Evolutionary conservation across 768 basidiomycete genomes (phyloP), one percentile per base, ranked within the genome.

Genomic region (Tephrocybe sp.): DNA sequence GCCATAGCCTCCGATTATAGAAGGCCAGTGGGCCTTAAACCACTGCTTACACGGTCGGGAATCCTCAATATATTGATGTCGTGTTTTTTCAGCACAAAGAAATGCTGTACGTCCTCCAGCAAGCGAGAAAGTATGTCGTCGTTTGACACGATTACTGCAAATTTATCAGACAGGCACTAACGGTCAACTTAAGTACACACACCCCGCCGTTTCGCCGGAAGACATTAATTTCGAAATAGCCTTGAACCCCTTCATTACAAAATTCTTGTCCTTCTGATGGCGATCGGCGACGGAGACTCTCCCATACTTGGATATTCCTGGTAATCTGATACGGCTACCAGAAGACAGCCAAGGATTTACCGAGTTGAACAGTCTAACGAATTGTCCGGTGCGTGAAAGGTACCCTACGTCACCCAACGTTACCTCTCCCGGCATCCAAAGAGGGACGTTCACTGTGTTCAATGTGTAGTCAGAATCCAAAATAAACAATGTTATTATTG

Each of bases 141-240:
- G 20, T 17, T 48, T 51, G 26, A 44, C 14, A 26, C 21, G 8
- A n/a, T 48, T 36, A n/a, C 45, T 53, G 30, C 14, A 41, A 28
- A 2, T 4, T 44, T 43, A 32, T 47, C 45, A 25, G 34, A 17
- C n/a, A 9, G 18, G 41, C 26, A 18, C 14, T 17, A 2, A 9
- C 33, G 26, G 11, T 12, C 15, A 37, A 26, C 12, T 26, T 15
- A 0, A 23, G 21, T n/a, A n/a, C 18, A 46, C 49, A 30, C 37
- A 55, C 54, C n/a, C 33, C 11, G 18, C 26, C 32, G 30, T 17
- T 32, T 46, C 45, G 6, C 38, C 39, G 3, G 54, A n/a, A 23
- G 49, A 51, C 15, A 51, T 44, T 4, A 55, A n/a, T 42, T 44
- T 51, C 4, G 54, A 56, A 11, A 56, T 51, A n/a, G 54, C 50